Evolutionary conservation across 441 rosid genomes (phyloP).

Genomic region (Erodium trifolium): DNA sequence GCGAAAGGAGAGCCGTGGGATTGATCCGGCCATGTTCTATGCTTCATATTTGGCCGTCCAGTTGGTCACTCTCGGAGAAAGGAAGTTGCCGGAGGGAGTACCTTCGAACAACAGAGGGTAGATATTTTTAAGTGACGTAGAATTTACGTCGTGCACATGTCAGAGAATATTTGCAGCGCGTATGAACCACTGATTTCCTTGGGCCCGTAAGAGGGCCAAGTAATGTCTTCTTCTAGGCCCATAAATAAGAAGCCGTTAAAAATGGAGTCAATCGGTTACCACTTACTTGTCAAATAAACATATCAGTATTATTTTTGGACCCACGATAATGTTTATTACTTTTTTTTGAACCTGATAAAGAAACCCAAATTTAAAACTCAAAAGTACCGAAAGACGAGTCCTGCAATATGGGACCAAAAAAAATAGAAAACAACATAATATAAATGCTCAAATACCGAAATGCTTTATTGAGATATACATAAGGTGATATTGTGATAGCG

Average conservation of each 20-base stretch:
- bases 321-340: too few species aligned
- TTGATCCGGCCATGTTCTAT: slow-evolving; percentile 47
- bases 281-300: too few species aligned
- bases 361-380: too few species aligned
- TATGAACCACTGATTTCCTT: not conserved
- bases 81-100: not conserved
- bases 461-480: too few species aligned
- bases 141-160: not conserved
- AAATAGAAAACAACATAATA: too few species aligned
- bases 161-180: not conserved
- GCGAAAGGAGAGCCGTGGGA: slow-evolving; percentile 37
- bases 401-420: too few species aligned
- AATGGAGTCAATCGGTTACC: too few species aligned
- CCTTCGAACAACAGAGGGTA: not conserved
- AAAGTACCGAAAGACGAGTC: too few species aligned
- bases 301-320: too few species aligned
- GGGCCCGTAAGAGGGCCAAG: not conserved
- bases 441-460: too few species aligned
- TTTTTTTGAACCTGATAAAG: too few species aligned
- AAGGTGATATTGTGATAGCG: too few species aligned
- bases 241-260: not conserved
- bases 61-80: not conserved
- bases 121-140: not conserved
- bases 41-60: slow-evolving; percentile 31
- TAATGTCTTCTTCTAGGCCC: not conserved